Evolutionary conservation across 768 basidiomycete genomes (phyloP), one percentile per base, ranked within the genome.

Genomic region (Mycena galericulata): DNA sequence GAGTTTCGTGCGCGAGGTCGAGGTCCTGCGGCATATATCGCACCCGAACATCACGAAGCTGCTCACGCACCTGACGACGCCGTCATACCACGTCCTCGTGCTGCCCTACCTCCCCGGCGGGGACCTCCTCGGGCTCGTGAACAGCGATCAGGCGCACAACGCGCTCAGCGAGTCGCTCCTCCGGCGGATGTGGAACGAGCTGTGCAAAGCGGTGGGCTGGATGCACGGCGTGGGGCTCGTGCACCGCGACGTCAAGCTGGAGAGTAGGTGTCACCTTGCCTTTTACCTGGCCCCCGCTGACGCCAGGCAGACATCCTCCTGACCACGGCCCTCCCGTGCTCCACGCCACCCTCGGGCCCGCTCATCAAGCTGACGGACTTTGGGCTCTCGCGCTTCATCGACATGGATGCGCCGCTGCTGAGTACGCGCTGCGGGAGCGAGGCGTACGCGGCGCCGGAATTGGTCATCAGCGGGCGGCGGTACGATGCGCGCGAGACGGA

Each of bases 181-280:
- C 4, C 79, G 88, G 49, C 79, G 93, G 29, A 89, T 96, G 51
- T 95, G 91, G 85, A 83, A 83, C 36, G 96, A 96, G 78, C 83
- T 97, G 4, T 89, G 87, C 65, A 85, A 86, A 38, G 95, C 91
- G 8, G 91, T 96, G 0, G 90, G 88, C 7, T 97, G 94, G 93
- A 90, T 97, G 88, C 95, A 97, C 74, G 84, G 87, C 41, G 92
- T 93, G 17, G 90, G 90, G 1, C 84, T 96, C 43, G 95, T 97
- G 2, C 96, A 97, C 78, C 86, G 96, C 4, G 96, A 97, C 79
- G 90, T 97, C 80, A 97, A 97, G 80, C 88, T 92, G n/a, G 90
- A 92, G 78, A 91, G 90, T 90, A 65, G 51, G 88, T 81, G 6
- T 40, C 18, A 27, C 29, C 24, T 18, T 34, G 40, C 57, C 62